These are phyloP conservation scores for Backusella psychrophila DNA, from an alignment of 192 early-diverging fungal species.

Conservation along the genomic window DNA sequence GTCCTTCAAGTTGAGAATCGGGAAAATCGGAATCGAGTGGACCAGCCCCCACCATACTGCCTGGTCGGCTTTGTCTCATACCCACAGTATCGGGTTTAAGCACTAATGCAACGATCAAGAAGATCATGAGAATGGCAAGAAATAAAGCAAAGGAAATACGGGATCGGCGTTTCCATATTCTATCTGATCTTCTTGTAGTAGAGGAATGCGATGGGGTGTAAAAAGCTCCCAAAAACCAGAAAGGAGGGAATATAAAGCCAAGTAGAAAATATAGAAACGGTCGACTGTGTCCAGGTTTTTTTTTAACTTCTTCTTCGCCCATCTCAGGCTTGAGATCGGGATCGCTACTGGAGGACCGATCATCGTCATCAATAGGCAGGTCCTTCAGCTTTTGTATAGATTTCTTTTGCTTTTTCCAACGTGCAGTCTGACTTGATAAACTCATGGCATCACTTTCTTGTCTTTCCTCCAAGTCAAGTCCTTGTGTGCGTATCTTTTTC, in stretches of 20 bases:
- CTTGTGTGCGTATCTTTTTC: slow-evolving; percentile 8
- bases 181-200: slow-evolving; percentile 12
- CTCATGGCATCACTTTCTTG: background rate
- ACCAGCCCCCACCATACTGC: background rate
- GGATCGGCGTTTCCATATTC: slow-evolving; percentile 16
- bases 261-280: slow-evolving; percentile 26
- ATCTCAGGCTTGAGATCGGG: background rate
- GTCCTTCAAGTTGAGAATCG: background rate
- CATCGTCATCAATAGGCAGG: background rate
- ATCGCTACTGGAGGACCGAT: background rate
- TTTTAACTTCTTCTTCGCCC: slow-evolving; percentile 1
- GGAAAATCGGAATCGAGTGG: background rate
- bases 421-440: background rate
- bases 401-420: slow-evolving; percentile 9
- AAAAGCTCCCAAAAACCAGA: slow-evolving; percentile 24
- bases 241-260: slow-evolving; percentile 29
- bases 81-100: slow-evolving; percentile 21
- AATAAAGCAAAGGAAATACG: slow-evolving; percentile 15
- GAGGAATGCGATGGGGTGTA: slow-evolving; percentile 8
- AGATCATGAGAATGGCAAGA: background rate
- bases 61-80: slow-evolving; percentile 18
- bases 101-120: slow-evolving; percentile 6
- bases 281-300: background rate
- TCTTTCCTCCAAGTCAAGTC: background rate
- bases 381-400: slow-evolving; percentile 4